These are phyloP conservation scores for Trametes cingulata DNA, from an alignment of 768 basidiomycete species.

Conservation along the genomic window DNA sequence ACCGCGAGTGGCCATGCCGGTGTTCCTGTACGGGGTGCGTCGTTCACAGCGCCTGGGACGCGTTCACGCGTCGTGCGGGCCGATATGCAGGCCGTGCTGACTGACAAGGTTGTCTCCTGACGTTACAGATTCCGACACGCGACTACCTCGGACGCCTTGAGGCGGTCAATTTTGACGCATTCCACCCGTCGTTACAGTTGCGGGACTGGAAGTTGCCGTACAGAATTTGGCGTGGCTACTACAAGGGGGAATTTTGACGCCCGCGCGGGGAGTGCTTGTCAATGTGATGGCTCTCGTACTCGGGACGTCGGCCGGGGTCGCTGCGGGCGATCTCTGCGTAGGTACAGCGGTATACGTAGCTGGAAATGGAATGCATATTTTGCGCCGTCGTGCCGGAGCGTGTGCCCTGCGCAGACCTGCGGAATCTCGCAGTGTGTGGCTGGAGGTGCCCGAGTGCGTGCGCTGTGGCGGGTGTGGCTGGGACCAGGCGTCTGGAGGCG, in stretches of 20 bases:
- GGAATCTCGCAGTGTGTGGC: not conserved
- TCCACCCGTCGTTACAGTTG: constrained; percentile 59
- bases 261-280: not conserved
- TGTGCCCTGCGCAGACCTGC: not conserved
- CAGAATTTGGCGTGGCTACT: constrained; percentile 61
- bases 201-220: constrained; percentile 80
- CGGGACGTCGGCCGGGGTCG: constrained; percentile 3
- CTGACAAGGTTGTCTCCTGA: constrained; percentile 10
- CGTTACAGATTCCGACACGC: constrained; percentile 61
- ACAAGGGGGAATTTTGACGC: constrained; percentile 40
- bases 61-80: constrained; percentile 7
- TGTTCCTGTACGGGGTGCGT: constrained; percentile 74
- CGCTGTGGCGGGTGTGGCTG: not conserved
- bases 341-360: not conserved
- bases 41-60: constrained; percentile 1
- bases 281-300: not conserved
- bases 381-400: not conserved
- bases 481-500: constrained; percentile 12
- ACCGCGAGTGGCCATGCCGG: constrained; percentile 61
- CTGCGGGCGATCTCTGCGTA: constrained; percentile 9
- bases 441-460: not conserved
- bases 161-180: constrained; percentile 69
- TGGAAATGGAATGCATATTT: not conserved
- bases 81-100: constrained; percentile 12
- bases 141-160: constrained; percentile 69